phyloP scores from a whole-genome alignment of 2,329 filamentous ascomycete species.

The Dactylellina cionopaga region DNA sequence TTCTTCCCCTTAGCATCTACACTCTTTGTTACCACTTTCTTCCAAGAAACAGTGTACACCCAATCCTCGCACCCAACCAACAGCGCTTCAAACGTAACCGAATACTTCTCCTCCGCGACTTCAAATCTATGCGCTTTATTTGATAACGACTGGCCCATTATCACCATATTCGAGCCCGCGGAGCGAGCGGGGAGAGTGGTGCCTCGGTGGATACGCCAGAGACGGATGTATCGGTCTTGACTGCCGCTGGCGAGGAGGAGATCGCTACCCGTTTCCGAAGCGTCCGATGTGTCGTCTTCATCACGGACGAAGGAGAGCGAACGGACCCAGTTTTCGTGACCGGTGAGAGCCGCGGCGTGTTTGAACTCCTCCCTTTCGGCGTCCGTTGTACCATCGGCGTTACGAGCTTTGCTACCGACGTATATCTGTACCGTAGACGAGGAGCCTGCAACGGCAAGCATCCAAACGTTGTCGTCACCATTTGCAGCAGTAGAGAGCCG shows the following conservation, averaged over 20 bases:
- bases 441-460: slow-evolving; percentile 88
- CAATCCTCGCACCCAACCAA: slow-evolving; percentile 96
- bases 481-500: slow-evolving; percentile 62
- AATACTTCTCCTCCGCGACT: slow-evolving; percentile 70
- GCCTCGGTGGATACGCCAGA: slow-evolving; percentile 86
- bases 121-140: slow-evolving; percentile 88
- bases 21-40: too few species aligned
- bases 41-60: slow-evolving; percentile 91
- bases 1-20: slow-evolving; percentile 59
- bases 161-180: slow-evolving; percentile 67
- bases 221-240: slow-evolving; percentile 94
- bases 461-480: slow-evolving; percentile 64
- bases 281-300: slow-evolving; percentile 62
- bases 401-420: slow-evolving; percentile 11
- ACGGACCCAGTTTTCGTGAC: slow-evolving; percentile 94
- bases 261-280: slow-evolving; percentile 65
- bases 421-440: slow-evolving; percentile 83
- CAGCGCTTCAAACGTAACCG: slow-evolving; percentile 90
- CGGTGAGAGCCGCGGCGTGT: slow-evolving; percentile 79
- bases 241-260: slow-evolving; percentile 89
- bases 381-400: slow-evolving; percentile 64
- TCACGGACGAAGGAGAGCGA: slow-evolving; percentile 82
- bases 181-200: slow-evolving; percentile 69
- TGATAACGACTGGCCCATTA: slow-evolving; percentile 69
- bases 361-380: slow-evolving; percentile 66